phyloP scores from a whole-genome alignment of 2,329 filamentous ascomycete species.

The Pseudocercospora pini-densiflorae region DNA sequence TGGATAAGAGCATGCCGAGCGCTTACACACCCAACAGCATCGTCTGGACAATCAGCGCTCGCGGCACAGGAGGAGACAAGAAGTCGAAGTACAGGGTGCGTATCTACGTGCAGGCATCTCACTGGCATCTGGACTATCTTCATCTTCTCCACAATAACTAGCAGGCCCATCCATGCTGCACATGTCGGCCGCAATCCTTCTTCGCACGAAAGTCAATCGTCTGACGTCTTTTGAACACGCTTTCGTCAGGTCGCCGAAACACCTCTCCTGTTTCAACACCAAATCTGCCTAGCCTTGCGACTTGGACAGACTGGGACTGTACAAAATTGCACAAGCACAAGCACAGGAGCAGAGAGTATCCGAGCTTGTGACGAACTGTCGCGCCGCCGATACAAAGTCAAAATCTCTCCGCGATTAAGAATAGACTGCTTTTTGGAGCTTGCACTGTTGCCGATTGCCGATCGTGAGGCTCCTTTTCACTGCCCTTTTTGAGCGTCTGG shows the following conservation, averaged over 20 bases:
- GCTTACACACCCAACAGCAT: neutral
- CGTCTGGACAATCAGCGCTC: neutral
- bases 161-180: neutral
- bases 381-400: neutral
- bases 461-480: neutral
- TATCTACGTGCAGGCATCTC: neutral
- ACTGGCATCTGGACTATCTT: neutral
- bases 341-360: neutral
- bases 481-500: neutral
- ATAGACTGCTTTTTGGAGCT: constrained; percentile 1
- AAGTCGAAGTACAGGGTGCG: neutral
- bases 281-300: neutral
- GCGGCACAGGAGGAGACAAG: neutral
- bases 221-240: neutral
- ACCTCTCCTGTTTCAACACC: neutral
- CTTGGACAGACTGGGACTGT: neutral
- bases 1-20: neutral
- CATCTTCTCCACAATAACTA: neutral
- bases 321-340: neutral
- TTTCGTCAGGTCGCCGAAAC: neutral
- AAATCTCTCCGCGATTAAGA: neutral
- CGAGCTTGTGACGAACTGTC: neutral
- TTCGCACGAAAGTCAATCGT: neutral
- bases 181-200: neutral
- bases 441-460: neutral